Evolutionary conservation across 2,329 filamentous ascomycete genomes (phyloP).

Genomic region (Alternaria sp.): DNA sequence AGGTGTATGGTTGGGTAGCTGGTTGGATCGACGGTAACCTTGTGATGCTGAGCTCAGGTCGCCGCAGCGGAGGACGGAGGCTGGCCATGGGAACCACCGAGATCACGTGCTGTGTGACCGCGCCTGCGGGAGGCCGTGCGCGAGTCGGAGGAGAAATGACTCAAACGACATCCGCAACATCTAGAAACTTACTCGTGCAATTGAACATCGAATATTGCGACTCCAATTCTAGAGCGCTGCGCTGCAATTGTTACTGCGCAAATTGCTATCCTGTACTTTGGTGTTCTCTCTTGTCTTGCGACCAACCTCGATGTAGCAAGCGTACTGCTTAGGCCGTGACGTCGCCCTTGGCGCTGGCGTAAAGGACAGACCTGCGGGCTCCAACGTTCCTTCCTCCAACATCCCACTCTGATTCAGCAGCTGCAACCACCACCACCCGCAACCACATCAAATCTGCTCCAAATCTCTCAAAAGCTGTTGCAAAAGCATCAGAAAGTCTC

Average conservation of each 20-base stretch:
- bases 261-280: not conserved
- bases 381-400: conserved; percentile 23
- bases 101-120: not conserved
- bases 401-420: conserved; percentile 20
- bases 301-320: not conserved
- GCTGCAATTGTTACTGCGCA: not conserved
- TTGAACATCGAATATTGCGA: not conserved
- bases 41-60: conserved; percentile 30
- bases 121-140: conserved; percentile 12
- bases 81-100: conserved; percentile 11
- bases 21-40: conserved; percentile 18
- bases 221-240: not conserved
- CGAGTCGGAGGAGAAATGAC: not conserved
- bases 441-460: conserved; percentile 1
- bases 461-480: conserved; percentile 1
- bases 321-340: not conserved
- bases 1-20: conserved; percentile 9
- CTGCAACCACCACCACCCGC: conserved; percentile 17
- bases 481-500: not conserved
- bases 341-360: conserved; percentile 10
- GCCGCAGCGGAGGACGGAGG: conserved; percentile 29
- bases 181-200: not conserved
- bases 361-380: conserved; percentile 2
- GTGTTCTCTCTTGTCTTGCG: not conserved
- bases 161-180: not conserved